Conservation (phyloP, 2,329 filamentous ascomycete species). For the Lachnellula arida region DNA sequence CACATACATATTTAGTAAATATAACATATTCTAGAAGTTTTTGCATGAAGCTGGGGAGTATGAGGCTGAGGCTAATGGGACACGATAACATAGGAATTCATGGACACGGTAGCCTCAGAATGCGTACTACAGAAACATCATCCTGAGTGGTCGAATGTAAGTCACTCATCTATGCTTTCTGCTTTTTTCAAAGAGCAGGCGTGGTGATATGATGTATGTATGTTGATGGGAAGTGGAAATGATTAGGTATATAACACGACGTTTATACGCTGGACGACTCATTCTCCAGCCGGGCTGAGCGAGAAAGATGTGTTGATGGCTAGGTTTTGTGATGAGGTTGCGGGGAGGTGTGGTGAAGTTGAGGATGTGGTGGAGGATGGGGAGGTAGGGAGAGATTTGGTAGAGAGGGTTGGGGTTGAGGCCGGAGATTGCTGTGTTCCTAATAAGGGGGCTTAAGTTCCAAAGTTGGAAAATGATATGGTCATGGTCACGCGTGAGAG, state of each 20-base stretch:
- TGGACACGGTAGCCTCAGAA: constrained; percentile 65
- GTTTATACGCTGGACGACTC: constrained; percentile 70
- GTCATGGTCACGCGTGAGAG: background rate
- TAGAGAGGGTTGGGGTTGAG: constrained; percentile 40
- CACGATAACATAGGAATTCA: constrained; percentile 55
- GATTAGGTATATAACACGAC: constrained; percentile 63
- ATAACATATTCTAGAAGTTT: background rate
- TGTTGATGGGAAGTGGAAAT: too few species aligned
- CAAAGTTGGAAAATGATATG: background rate
- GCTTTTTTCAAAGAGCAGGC: background rate
- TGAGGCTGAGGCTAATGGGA: too few species aligned
- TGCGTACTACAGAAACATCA: constrained; percentile 67
- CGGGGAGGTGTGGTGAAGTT: constrained; percentile 51
- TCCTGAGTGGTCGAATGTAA: constrained; percentile 71
- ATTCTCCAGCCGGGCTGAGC: constrained; percentile 61
- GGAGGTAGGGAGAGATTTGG: constrained; percentile 37
- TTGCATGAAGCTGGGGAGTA: background rate
- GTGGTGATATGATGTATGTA: background rate
- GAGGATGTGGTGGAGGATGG: constrained; percentile 22
- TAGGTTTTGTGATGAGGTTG: constrained; percentile 55
- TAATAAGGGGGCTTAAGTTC: constrained; percentile 33
- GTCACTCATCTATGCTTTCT: constrained; percentile 17
- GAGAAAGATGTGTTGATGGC: constrained; percentile 60
- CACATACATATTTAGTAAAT: too few species aligned
- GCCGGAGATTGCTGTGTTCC: constrained; percentile 53